phyloP scores from a whole-genome alignment of 2,329 filamentous ascomycete genomes.

The Colletotrichum melonis region DNA sequence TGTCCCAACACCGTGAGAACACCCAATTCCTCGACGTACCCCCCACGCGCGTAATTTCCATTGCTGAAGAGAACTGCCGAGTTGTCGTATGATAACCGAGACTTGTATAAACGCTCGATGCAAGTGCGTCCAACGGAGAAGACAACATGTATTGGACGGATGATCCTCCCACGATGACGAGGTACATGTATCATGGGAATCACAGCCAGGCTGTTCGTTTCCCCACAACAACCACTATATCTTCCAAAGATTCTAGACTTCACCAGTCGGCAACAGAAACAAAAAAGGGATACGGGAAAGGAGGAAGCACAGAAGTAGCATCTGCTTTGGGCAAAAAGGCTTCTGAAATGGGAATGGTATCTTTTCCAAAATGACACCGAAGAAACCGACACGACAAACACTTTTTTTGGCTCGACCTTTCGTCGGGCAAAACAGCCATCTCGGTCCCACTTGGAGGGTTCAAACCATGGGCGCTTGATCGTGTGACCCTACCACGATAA shows the following conservation, averaged over 20 bases:
- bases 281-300: background rate
- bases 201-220: background rate
- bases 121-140: conserved; percentile 8
- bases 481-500: conserved; percentile 25
- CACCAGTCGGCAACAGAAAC: background rate
- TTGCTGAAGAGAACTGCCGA: conserved; percentile 23
- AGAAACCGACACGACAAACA: conserved; percentile 4
- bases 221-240: background rate
- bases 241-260: background rate
- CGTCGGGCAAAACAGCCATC: conserved; percentile 17
- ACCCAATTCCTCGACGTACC: background rate
- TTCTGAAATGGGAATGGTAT: conserved; percentile 23
- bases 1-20: background rate
- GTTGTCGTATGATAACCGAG: background rate
- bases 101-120: conserved; percentile 6
- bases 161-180: background rate
- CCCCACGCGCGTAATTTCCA: background rate
- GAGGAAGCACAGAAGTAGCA: background rate
- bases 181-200: conserved; percentile 27
- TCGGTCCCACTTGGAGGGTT: conserved; percentile 24
- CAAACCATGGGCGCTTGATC: conserved; percentile 23
- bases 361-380: conserved; percentile 7
- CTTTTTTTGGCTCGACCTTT: background rate
- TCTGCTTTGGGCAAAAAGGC: conserved; percentile 23
- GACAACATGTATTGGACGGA: conserved; percentile 8